Percentiles rank a stretch among this genome's conserved stretches.
phyloP scores from a whole-genome alignment of 2,329 filamentous ascomycete species.

The Seiridium cupressi region DNA sequence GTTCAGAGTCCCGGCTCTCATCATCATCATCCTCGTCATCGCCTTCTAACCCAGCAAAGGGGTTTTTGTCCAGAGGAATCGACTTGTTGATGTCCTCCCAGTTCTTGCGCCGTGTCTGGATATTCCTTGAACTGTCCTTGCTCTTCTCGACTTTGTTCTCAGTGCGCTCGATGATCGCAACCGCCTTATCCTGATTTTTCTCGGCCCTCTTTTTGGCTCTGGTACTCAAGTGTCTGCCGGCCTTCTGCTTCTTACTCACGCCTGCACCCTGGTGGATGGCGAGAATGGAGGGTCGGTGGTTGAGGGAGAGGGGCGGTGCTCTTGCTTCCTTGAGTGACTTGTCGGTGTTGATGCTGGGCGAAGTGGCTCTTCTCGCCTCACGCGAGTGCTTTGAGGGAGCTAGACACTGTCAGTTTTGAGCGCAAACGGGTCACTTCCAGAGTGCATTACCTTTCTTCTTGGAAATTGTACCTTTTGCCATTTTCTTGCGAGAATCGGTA shows the following conservation, averaged over 20 bases:
- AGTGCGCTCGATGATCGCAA: slow-evolving; percentile 59
- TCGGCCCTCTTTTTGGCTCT: slow-evolving; percentile 57
- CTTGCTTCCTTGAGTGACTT: slow-evolving; percentile 65
- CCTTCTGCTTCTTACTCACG: slow-evolving; percentile 65
- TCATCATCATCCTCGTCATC: slow-evolving; percentile 15
- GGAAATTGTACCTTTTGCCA: slow-evolving; percentile 32
- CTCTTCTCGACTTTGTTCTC: slow-evolving; percentile 55
- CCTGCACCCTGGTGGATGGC: slow-evolving; percentile 66
- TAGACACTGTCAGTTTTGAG: background rate
- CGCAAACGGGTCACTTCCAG: background rate
- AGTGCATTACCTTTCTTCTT: slow-evolving; percentile 26
- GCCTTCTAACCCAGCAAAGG: background rate
- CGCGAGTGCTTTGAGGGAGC: slow-evolving; percentile 69
- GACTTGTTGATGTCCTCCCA: slow-evolving; percentile 60
- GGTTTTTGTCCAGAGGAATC: slow-evolving; percentile 16
- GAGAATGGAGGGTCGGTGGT: slow-evolving; percentile 64
- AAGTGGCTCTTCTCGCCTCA: slow-evolving; percentile 69
- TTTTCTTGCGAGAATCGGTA: slow-evolving; percentile 10
- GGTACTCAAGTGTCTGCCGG: slow-evolving; percentile 53
- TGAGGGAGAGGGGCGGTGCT: slow-evolving; percentile 45
- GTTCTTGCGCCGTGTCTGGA: slow-evolving; percentile 48
- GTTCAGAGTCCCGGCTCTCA: slow-evolving; percentile 16
- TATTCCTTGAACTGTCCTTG: slow-evolving; percentile 42
- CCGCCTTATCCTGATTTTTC: slow-evolving; percentile 56
- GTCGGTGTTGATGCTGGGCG: slow-evolving; percentile 68